Conservation (phyloP, 139 green algal species). For the Zygnema circumcarinatum region DNA sequence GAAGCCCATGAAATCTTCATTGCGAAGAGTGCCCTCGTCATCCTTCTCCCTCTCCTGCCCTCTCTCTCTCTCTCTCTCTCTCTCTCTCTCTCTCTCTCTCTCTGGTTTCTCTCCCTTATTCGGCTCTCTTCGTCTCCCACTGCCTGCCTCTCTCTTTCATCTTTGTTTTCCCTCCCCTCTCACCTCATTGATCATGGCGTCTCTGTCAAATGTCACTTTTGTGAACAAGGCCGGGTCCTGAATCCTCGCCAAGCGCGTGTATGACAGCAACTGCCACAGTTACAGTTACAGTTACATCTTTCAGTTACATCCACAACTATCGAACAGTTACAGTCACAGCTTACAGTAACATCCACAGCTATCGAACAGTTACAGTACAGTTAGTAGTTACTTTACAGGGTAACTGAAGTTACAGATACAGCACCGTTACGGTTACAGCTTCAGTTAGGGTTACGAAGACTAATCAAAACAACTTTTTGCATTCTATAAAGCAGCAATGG, state of each 20-base stretch:
- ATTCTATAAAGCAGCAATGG: no score
- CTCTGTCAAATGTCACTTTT: constrained; percentile 87
- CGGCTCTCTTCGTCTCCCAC: constrained; percentile 14
- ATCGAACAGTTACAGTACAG: no score
- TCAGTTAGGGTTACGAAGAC: no score
- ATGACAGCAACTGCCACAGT: constrained; percentile 80
- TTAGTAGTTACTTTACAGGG: background rate
- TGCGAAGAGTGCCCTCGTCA: background rate
- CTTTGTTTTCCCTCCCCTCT: background rate
- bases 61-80: constrained; percentile 15
- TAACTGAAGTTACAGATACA: background rate
- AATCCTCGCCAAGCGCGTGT: constrained; percentile 83
- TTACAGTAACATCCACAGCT: no score
- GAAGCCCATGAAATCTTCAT: background rate
- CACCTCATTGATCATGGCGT: constrained; percentile 65
- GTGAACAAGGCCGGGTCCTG: constrained; percentile 73
- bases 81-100: constrained; percentile 17
- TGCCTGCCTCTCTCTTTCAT: constrained; percentile 17
- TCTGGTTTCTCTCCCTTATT: background rate
- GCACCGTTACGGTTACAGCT: no score
- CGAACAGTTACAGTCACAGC: background rate
- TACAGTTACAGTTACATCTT: constrained; percentile 6
- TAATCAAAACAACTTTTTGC: no score
- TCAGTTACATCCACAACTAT: background rate
- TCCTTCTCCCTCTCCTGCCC: background rate